Evolutionary conservation across 169 alveolate species (phyloP), one percentile per base, ranked within the genome.

Genomic region (Plasmodium gaboni): DNA sequence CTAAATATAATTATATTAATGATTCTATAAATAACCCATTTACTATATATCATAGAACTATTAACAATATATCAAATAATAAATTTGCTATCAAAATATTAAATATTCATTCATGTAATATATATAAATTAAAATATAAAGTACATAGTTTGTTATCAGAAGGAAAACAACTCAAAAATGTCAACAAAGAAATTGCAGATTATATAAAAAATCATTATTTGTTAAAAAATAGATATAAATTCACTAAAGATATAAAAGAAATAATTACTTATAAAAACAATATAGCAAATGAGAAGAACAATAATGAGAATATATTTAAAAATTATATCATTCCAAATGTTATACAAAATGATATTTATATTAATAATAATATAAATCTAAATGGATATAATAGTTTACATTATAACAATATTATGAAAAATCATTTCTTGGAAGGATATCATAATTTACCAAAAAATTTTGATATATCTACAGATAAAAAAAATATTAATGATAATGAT

Each of bases 21-120:
- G 89, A 78, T 22, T 67, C 44, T 44, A 64, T 78, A 51, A 78
- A 65, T 48, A 59, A 78, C n/a, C 89, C 89, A 44, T 59, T 78
- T 78, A 64, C 74, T 6, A 78, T 78, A 24, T 78, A 78, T 28
- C 89, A 65, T 3, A 67, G 53, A 50, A 50, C 89, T 15, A n/a
- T 65, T 32, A 78, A 48, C 28, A 65, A 65, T 48, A 78, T 78
- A 5, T 44, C 72, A 48, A 55, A 57, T 59, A 65, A 65, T 65
- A 78, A 78, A 44, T 93, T 93, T 22, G 95, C 95, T 2, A 68
- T 93, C 26, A 93, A 93, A 74, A 74, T 89, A 24, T 72, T 93
- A 61, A 93, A 93, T 53, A 57, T 87, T 42, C 83, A 87, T 7
- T 50, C 85, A 53, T 80, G 93, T 28, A 92, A 88, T 17, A 57